Percentiles rank a stretch among this genome's conserved stretches.
These are phyloP conservation scores for Omphalotus guepiniiformis DNA, from an alignment of 768 basidiomycete genomes.

Conservation along the genomic window DNA sequence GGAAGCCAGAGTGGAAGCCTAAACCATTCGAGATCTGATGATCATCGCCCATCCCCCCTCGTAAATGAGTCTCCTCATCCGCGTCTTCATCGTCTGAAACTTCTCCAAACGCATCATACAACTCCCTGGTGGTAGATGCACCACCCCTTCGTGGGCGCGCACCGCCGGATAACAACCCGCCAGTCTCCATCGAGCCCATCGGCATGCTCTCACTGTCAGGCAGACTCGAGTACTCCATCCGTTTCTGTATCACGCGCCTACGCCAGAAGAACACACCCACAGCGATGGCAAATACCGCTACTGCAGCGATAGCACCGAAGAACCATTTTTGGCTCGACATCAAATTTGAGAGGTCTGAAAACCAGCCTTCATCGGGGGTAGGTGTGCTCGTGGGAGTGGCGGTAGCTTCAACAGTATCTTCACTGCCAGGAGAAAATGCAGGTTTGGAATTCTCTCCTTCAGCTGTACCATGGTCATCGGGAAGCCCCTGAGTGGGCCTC, in stretches of 20 bases:
- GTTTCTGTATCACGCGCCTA: constrained; percentile 43
- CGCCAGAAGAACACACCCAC: constrained; percentile 79
- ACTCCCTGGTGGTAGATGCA: constrained; percentile 69
- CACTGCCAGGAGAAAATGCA: constrained; percentile 54
- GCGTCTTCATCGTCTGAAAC: constrained; percentile 77
- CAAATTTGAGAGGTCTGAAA: constrained; percentile 71
- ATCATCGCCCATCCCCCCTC: neutral
- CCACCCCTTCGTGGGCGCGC: constrained; percentile 8
- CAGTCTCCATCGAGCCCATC: constrained; percentile 42
- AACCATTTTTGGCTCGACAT: constrained; percentile 83
- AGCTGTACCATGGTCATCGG: constrained; percentile 78
- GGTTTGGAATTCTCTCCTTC: constrained; percentile 80
- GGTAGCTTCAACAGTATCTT: constrained; percentile 16
- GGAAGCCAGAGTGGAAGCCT: constrained; percentile 74
- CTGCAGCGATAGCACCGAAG: constrained; percentile 78
- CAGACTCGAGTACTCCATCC: constrained; percentile 53
- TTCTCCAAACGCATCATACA: constrained; percentile 97
- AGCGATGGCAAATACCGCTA: constrained; percentile 68
- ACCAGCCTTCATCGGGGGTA: constrained; percentile 81
- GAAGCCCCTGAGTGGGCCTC: constrained; percentile 86
- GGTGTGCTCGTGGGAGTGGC: constrained; percentile 39
- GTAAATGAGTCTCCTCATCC: constrained; percentile 66
- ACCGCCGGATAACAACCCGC: neutral
- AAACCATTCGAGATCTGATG: constrained; percentile 35
- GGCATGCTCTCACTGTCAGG: constrained; percentile 65